Percentiles rank a stretch among this genome's conserved stretches.
phyloP scores from a whole-genome alignment of 2,329 filamentous ascomycete genomes.

The Claviceps cyperi region DNA sequence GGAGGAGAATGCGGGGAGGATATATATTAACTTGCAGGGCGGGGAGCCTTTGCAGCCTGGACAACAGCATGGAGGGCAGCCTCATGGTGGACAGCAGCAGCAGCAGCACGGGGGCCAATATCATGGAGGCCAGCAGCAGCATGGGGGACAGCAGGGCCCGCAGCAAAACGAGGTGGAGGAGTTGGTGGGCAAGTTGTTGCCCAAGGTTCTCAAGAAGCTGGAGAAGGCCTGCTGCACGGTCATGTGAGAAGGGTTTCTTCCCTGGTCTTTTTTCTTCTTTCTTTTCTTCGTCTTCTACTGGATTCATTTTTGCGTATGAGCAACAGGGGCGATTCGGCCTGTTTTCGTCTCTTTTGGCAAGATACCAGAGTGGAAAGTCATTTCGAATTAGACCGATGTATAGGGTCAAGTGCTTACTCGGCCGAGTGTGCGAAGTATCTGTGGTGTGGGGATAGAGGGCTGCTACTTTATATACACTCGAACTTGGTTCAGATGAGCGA shows the following conservation, averaged over 20 bases:
- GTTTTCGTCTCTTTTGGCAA: neutral
- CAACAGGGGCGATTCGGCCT: neutral
- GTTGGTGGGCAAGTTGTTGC: slow-evolving; percentile 44
- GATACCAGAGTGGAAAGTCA: neutral
- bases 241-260: slow-evolving; percentile 37
- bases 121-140: slow-evolving; percentile 24
- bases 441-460: too few species aligned
- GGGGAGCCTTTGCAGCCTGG: slow-evolving; percentile 40
- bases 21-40: slow-evolving; percentile 76
- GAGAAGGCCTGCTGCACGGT: slow-evolving; percentile 58
- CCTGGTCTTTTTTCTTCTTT: neutral
- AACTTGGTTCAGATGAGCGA: too few species aligned
- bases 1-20: slow-evolving; percentile 78
- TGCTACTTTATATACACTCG: too few species aligned
- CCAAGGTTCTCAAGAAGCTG: slow-evolving; percentile 47
- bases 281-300: neutral
- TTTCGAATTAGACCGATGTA: neutral
- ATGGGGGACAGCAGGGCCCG: slow-evolving; percentile 28
- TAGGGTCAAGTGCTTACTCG: too few species aligned
- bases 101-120: slow-evolving; percentile 18
- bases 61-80: slow-evolving; percentile 4
- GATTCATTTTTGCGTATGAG: neutral
- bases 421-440: too few species aligned
- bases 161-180: slow-evolving; percentile 42
- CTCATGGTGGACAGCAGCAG: slow-evolving; percentile 20